Evolutionary conservation across 208 protist genomes (phyloP), one percentile per base, ranked within the genome.

Genomic region (Tritrichomonas musculus): DNA sequence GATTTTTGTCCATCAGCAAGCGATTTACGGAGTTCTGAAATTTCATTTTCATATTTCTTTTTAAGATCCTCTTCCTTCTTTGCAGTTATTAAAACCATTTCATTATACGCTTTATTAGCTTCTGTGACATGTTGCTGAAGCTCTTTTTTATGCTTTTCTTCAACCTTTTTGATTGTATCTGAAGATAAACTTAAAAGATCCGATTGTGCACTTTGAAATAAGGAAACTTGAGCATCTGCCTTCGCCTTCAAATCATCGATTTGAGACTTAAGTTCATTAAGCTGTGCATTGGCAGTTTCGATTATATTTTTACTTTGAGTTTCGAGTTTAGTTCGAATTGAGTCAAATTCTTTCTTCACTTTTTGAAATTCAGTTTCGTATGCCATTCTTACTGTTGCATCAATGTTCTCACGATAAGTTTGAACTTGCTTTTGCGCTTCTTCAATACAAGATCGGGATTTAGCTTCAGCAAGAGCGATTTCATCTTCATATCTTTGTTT

Each of bases 91-190:
- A 88, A 57, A n/a, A 88, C 77, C 9, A 88, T 60, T 20, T 88
- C 77, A 17, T 88, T 88, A 17, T 60, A 88, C n/a, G 53, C n/a
- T 57, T 88, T 88, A 39, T 88, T 88, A 17, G 77, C 77, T 13
- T 53, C 77, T 57, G 25, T 88, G 5, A 88, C 41, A 50, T 88
- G 77, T 39, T 88, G 41, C 20, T 25, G 25, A 33, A 57, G 44
- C 47, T 55, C 22, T 39, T 88, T 88, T 88, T 88, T 53, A 57
- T 88, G 77, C 17, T 88, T 88, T 20, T 88, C 77, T 88, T 88
- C 47, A 44, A 88, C 25, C 11, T 53, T 88, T 20, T 25, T 27
- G 41, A 88, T n/a, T 88, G 47, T 88, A 20, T 33, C 5, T 22
- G 33, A 41, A 53, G 47, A 88, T 88, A 88, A 33, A 20, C 57